phyloP scores from a whole-genome alignment of 257 asterid genomes.

The Petrea volubilis region DNA sequence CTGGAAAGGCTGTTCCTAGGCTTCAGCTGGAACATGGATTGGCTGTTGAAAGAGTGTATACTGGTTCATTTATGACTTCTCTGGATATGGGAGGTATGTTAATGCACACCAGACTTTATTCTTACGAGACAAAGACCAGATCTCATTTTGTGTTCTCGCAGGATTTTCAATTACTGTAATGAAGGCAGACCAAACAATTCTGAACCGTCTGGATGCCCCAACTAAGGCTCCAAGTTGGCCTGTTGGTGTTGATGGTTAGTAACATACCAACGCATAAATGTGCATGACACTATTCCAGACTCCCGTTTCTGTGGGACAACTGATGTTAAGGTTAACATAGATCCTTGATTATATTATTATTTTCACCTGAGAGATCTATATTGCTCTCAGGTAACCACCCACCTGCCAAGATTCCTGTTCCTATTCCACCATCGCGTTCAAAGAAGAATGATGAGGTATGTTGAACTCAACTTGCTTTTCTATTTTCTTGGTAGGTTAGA shows the following conservation, averaged over 20 bases:
- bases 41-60: slow-evolving; percentile 96
- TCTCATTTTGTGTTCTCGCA: slow-evolving; percentile 34
- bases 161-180: slow-evolving; percentile 94
- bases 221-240: slow-evolving; percentile 99
- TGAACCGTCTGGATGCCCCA: slow-evolving; percentile 85
- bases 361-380: slow-evolving; percentile 18
- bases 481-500: not conserved
- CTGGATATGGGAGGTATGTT: slow-evolving; percentile 93
- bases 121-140: slow-evolving; percentile 12
- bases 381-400: slow-evolving; percentile 75
- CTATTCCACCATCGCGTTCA: slow-evolving; percentile 70
- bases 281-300: not conserved
- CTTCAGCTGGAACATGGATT: slow-evolving; percentile 95
- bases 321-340: not conserved
- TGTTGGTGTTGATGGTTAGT: slow-evolving; percentile 86
- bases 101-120: slow-evolving; percentile 4
- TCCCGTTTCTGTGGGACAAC: not conserved
- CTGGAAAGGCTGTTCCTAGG: slow-evolving; percentile 88
- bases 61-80: slow-evolving; percentile 98
- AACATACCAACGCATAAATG: slow-evolving; percentile 5
- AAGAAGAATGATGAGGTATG: slow-evolving; percentile 73
- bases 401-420: slow-evolving; percentile 94
- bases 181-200: slow-evolving; percentile 72
- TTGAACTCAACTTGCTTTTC: slow-evolving; percentile 6
- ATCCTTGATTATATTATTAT: slow-evolving; percentile 1